Evolutionary conservation across 1,284 basidiomycete genomes (phyloP).

Genomic region (Paramarasmius palmivorus): DNA sequence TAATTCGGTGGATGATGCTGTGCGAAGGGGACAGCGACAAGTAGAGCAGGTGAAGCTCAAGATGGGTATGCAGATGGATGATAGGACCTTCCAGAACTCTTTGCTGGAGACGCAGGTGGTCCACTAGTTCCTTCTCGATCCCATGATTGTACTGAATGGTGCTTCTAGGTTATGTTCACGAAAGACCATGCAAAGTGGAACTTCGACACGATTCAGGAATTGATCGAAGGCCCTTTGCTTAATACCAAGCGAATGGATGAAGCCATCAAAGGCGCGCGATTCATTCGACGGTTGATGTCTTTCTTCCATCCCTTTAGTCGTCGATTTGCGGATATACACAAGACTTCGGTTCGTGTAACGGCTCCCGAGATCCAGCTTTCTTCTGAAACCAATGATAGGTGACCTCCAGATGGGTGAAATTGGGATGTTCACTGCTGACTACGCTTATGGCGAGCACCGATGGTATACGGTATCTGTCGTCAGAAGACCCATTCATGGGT

Average conservation of each 20-base stretch:
- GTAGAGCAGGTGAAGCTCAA: constrained; percentile 90
- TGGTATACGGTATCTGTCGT: constrained; percentile 77
- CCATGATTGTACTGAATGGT: constrained; percentile 13
- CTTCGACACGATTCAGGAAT: constrained; percentile 83
- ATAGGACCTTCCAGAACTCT: constrained; percentile 81
- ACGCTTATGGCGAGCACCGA: constrained; percentile 85
- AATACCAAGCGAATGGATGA: constrained; percentile 96
- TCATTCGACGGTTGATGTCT: constrained; percentile 83
- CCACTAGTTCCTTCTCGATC: constrained; percentile 3
- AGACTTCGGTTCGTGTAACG: constrained; percentile 47
- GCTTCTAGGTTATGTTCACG: constrained; percentile 73
- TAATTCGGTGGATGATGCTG: constrained; percentile 84
- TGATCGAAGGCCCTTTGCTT: constrained; percentile 90
- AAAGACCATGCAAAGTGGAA: constrained; percentile 95
- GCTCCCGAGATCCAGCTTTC: neutral
- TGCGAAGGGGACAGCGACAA: constrained; percentile 86
- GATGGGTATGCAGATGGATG: constrained; percentile 91
- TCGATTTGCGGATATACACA: constrained; percentile 84
- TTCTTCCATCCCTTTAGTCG: constrained; percentile 92
- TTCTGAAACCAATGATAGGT: constrained; percentile 40
- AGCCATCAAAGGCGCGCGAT: constrained; percentile 87
- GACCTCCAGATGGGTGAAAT: constrained; percentile 80
- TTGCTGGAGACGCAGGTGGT: constrained; percentile 83
- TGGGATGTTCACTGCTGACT: constrained; percentile 82
- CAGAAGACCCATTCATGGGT: constrained; percentile 84